A percentile compares a stretch with the other conserved stretches of the same genome.
Evolutionary conservation across 768 basidiomycete species (phyloP).

Genomic region (Tremella fuciformis): DNA sequence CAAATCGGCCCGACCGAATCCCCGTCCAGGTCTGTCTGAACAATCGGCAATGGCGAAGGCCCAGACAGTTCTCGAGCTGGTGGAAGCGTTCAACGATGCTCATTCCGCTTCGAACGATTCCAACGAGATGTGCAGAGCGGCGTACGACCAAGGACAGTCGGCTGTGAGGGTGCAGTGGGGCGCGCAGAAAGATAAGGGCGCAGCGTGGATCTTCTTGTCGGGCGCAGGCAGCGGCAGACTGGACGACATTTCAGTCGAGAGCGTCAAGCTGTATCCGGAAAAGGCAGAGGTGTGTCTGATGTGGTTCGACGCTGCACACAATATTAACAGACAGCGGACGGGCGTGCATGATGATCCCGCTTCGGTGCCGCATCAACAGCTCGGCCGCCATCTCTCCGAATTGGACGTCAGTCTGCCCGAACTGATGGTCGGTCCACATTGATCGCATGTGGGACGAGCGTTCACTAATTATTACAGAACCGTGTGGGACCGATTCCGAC

Average conservation of each 20-base stretch:
- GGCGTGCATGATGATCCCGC: conserved; percentile 4
- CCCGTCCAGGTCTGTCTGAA: too few relatives aligned
- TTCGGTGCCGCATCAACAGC: conserved; percentile 2
- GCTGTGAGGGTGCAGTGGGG: not conserved
- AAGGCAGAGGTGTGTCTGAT: not conserved
- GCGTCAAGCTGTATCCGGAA: not conserved
- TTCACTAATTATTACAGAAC: not conserved
- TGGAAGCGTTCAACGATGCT: conserved; percentile 1
- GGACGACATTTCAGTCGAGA: not conserved
- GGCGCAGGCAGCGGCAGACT: not conserved
- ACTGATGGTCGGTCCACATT: conserved; percentile 11
- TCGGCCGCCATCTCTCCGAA: conserved; percentile 11
- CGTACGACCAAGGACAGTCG: not conserved
- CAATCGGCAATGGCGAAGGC: not conserved
- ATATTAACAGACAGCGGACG: not conserved
- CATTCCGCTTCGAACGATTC: not conserved
- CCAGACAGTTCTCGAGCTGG: not conserved
- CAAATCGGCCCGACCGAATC: too few relatives aligned
- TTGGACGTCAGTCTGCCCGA: conserved; percentile 14
- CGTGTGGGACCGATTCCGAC: conserved; percentile 9
- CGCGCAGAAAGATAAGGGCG: not conserved
- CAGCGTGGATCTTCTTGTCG: not conserved
- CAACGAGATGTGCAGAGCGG: not conserved
- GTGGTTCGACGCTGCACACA: not conserved
- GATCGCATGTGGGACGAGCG: not conserved